Evolutionary conservation across 768 basidiomycete genomes (phyloP).

Genomic region (Suillus variegatus): DNA sequence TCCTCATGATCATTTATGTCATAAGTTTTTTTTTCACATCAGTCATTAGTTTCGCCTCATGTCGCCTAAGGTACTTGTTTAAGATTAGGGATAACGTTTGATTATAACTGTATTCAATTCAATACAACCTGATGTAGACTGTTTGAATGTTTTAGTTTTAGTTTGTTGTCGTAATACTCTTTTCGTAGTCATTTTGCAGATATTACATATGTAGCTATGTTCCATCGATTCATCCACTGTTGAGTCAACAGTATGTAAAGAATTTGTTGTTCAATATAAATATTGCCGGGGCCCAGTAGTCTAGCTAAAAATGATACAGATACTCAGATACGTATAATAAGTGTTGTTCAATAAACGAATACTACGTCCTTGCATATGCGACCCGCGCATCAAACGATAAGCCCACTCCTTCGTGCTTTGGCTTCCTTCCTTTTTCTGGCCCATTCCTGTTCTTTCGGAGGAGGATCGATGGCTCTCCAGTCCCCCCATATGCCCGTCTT

Average conservation of each 20-base stretch:
- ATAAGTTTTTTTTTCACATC: too few species aligned
- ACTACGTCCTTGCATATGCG: not conserved
- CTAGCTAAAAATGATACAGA: not conserved
- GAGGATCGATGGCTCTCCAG: constrained; percentile 14
- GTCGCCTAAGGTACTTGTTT: too few species aligned
- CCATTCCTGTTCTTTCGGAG: constrained; percentile 2
- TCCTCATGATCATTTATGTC: not conserved
- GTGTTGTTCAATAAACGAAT: not conserved
- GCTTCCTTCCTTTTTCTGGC: constrained; percentile 1
- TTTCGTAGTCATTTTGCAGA: not conserved
- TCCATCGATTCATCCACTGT: not conserved
- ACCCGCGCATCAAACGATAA: not conserved
- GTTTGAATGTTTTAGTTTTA: not conserved
- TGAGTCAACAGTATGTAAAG: not conserved
- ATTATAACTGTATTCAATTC: not conserved
- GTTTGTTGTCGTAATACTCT: not conserved
- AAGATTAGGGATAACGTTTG: not conserved
- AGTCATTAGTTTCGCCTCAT: not conserved
- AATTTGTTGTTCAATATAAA: not conserved
- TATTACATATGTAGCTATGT: not conserved
- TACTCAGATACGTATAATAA: not conserved
- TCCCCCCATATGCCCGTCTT: constrained; percentile 28
- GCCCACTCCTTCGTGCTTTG: constrained; percentile 6
- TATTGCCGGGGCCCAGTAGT: not conserved
- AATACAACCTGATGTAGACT: not conserved